These are phyloP conservation scores for Colletotrichum euphorbiae DNA, from an alignment of 2,329 filamentous ascomycete genomes.

Conservation along the genomic window DNA sequence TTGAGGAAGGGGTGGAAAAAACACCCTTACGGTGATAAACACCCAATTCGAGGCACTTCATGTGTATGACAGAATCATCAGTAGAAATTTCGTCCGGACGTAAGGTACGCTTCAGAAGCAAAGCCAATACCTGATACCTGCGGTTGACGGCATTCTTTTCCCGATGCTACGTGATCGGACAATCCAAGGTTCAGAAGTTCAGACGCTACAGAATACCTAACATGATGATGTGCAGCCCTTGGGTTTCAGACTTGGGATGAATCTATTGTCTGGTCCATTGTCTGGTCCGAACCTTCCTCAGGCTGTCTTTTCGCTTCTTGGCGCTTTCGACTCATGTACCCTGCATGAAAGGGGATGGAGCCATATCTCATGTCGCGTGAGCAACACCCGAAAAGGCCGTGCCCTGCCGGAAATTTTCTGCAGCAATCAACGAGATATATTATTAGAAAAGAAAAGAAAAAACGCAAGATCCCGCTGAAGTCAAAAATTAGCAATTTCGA, in stretches of 20 bases:
- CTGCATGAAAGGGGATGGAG: background rate
- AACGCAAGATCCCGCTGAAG: constrained; percentile 14
- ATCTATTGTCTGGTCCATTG: constrained; percentile 19
- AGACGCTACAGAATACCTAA: constrained; percentile 28
- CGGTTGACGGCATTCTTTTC: too few species aligned
- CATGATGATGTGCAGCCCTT: constrained; percentile 38
- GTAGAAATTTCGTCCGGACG: too few species aligned
- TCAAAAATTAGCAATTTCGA: background rate
- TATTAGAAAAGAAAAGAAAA: too few species aligned
- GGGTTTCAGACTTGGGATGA: constrained; percentile 36
- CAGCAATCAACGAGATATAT: constrained; percentile 13
- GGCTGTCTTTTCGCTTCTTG: background rate
- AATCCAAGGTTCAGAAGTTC: constrained; percentile 30
- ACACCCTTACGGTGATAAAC: too few species aligned
- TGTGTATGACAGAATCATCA: too few species aligned
- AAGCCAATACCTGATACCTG: too few species aligned
- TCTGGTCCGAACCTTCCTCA: constrained; percentile 19
- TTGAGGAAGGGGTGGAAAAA: too few species aligned
- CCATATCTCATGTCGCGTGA: constrained; percentile 30
- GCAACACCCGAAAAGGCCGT: constrained; percentile 28
- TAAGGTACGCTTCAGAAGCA: too few species aligned
- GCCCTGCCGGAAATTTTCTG: constrained; percentile 18
- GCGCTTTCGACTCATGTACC: constrained; percentile 26
- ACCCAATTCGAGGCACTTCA: too few species aligned
- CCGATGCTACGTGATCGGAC: constrained; percentile 10